These are phyloP conservation scores for Aspergillus sp. DNA, from an alignment of 2,329 filamentous ascomycete species.

Conservation along the genomic window DNA sequence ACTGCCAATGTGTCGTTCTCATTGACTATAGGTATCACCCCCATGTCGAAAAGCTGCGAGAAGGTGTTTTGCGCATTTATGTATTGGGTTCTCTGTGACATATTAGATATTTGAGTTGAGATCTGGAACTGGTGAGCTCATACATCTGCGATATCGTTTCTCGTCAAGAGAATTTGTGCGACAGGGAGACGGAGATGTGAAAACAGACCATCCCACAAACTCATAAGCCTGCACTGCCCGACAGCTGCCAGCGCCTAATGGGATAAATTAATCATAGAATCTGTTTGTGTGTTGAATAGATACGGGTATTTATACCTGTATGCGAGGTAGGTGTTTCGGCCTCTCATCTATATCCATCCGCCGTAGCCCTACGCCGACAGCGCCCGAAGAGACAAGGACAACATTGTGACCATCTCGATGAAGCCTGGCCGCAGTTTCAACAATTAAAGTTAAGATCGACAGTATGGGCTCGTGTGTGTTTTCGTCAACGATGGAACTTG, in stretches of 20 bases:
- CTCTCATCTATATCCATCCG: constrained; percentile 83
- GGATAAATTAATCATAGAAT: constrained; percentile 3
- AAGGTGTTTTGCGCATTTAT: constrained; percentile 96
- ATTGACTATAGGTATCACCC: constrained; percentile 96
- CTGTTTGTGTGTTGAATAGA: background rate
- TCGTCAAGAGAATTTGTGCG: constrained; percentile 87
- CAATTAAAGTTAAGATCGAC: constrained; percentile 84
- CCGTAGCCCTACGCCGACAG: constrained; percentile 87
- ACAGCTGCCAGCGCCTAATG: constrained; percentile 81
- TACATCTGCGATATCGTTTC: constrained; percentile 94
- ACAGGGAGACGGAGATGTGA: constrained; percentile 82
- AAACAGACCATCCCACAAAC: constrained; percentile 92
- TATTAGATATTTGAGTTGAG: constrained; percentile 8
- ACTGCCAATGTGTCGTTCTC: constrained; percentile 97
- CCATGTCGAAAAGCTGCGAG: constrained; percentile 82
- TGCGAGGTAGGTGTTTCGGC: constrained; percentile 82
- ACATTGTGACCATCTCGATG: constrained; percentile 89
- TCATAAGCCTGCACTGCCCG: constrained; percentile 91
- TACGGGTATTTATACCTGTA: constrained; percentile 56
- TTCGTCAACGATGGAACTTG: constrained; percentile 98
- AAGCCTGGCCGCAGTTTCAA: constrained; percentile 85
- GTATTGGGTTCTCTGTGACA: constrained; percentile 73
- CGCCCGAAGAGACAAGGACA: constrained; percentile 93
- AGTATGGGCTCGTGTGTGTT: constrained; percentile 89
- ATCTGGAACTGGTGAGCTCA: constrained; percentile 19